phyloP scores from a whole-genome alignment of 73 alveolate genomes.

The Stentor roeselii region DNA sequence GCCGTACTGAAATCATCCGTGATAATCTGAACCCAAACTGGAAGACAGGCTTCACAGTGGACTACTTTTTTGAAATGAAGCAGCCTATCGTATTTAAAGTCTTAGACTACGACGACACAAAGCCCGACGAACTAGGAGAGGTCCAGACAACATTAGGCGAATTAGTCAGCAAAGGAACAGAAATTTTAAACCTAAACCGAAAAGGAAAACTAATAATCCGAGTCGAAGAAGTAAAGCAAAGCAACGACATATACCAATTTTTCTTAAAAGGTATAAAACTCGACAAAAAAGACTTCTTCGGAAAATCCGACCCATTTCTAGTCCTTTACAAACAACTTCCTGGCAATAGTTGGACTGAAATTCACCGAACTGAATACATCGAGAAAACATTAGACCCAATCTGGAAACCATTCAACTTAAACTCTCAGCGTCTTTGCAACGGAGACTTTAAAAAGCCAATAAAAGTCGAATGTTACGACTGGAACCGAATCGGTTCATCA shows the following conservation, averaged over 20 bases:
- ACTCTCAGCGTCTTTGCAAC: slow-evolving; percentile 45
- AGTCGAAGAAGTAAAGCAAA: slow-evolving; percentile 44
- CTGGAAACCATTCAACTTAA: slow-evolving; percentile 57
- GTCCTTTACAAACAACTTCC: slow-evolving; percentile 26
- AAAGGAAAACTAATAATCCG: slow-evolving; percentile 59
- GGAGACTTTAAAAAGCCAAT: slow-evolving; percentile 54
- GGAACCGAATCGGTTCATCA: not conserved
- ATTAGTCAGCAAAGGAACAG: slow-evolving; percentile 61
- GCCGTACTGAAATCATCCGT: slow-evolving; percentile 55
- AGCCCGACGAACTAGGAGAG: slow-evolving; percentile 56
- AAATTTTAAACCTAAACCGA: slow-evolving; percentile 37
- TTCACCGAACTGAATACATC: slow-evolving; percentile 36
- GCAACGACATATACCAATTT: slow-evolving; percentile 40
- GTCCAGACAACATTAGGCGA: slow-evolving; percentile 71
- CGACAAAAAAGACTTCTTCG: slow-evolving; percentile 46
- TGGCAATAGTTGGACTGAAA: slow-evolving; percentile 31
- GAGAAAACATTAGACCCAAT: slow-evolving; percentile 50
- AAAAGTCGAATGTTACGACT: slow-evolving; percentile 61
- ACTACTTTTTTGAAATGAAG: slow-evolving; percentile 79
- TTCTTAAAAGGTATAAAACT: slow-evolving; percentile 34
- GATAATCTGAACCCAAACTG: slow-evolving; percentile 74
- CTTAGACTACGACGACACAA: slow-evolving; percentile 57
- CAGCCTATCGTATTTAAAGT: slow-evolving; percentile 60
- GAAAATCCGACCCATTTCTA: slow-evolving; percentile 46
- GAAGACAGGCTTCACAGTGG: slow-evolving; percentile 48